Conservation (phyloP, 2,329 filamentous ascomycete genomes). For the Aspergillus novofumigatus region DNA sequence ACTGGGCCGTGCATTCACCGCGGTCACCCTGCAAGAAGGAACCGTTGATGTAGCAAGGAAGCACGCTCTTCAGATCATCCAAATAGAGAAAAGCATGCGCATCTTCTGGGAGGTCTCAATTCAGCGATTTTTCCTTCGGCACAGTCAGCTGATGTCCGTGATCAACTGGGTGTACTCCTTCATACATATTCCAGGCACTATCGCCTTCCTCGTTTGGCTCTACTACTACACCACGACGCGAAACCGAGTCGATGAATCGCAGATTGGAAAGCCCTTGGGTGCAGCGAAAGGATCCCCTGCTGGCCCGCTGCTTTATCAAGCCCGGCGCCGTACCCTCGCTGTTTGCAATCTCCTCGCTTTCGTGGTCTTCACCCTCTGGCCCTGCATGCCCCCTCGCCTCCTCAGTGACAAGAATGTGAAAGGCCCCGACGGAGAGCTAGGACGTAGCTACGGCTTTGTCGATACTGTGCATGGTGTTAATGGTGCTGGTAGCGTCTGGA, state of each 20-base stretch:
- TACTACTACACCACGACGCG: constrained; percentile 67
- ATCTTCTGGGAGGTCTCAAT: constrained; percentile 63
- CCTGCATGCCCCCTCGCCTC: constrained; percentile 58
- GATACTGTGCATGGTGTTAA: constrained; percentile 56
- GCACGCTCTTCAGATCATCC: constrained; percentile 65
- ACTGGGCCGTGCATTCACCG: constrained; percentile 67
- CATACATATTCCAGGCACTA: constrained; percentile 73
- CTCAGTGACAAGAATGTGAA: constrained; percentile 52
- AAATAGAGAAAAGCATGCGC: constrained; percentile 60
- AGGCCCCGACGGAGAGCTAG: constrained; percentile 54
- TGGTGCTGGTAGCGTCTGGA: constrained; percentile 66
- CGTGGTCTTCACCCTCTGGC: constrained; percentile 56
- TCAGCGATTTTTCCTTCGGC: constrained; percentile 54
- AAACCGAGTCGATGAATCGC: constrained; percentile 44
- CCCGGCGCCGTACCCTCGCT: constrained; percentile 53
- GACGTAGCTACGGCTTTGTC: constrained; percentile 57
- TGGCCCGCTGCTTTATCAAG: constrained; percentile 52
- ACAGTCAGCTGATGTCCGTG: constrained; percentile 58
- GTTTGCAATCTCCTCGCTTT: constrained; percentile 58
- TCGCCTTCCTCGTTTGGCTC: constrained; percentile 63
- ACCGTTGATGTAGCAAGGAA: constrained; percentile 65
- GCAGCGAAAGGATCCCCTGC: constrained; percentile 40
- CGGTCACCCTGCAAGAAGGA: constrained; percentile 62
- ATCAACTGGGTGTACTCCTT: constrained; percentile 72
- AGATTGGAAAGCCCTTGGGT: constrained; percentile 34